Percentiles rank a stretch among this genome's conserved stretches.
Conservation (phyloP, 768 basidiomycete species). For the Leccinum uliginosum region DNA sequence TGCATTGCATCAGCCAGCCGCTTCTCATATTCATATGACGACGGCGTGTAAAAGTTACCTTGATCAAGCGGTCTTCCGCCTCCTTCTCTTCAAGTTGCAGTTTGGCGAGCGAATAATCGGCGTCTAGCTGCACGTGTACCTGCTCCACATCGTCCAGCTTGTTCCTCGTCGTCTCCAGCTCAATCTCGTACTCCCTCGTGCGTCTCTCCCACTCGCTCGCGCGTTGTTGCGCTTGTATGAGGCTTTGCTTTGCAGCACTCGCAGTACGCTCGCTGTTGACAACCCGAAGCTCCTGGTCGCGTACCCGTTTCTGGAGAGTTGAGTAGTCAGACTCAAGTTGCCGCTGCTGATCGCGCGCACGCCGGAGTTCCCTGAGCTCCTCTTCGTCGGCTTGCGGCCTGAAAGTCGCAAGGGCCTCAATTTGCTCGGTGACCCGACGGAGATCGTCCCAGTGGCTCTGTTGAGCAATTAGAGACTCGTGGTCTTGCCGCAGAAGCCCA, state of each 20-base stretch:
- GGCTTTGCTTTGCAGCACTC: conserved; percentile 53
- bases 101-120: conserved; percentile 63
- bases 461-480: conserved; percentile 55
- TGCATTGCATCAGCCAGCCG: conserved; percentile 1
- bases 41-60: conserved; percentile 40
- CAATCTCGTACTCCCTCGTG: conserved; percentile 63
- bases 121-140: conserved; percentile 58
- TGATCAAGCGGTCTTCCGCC: conserved; percentile 59
- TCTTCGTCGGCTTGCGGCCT: conserved; percentile 64
- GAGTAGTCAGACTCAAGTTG: conserved; percentile 64
- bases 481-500: conserved; percentile 51
- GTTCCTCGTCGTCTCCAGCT: conserved; percentile 55
- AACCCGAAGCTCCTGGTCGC: conserved; percentile 64
- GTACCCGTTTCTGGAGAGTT: conserved; percentile 65
- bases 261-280: conserved; percentile 59
- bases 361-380: conserved; percentile 68
- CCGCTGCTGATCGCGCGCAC: conserved; percentile 53
- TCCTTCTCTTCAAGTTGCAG: conserved; percentile 75
- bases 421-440: conserved; percentile 64
- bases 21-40: background rate
- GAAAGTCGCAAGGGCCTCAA: conserved; percentile 59
- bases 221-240: conserved; percentile 72
- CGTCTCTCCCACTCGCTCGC: conserved; percentile 79
- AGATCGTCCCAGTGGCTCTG: conserved; percentile 79
- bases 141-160: conserved; percentile 68